Conservation (phyloP, 768 basidiomycete genomes). For the Rhodocollybia butyracea region DNA sequence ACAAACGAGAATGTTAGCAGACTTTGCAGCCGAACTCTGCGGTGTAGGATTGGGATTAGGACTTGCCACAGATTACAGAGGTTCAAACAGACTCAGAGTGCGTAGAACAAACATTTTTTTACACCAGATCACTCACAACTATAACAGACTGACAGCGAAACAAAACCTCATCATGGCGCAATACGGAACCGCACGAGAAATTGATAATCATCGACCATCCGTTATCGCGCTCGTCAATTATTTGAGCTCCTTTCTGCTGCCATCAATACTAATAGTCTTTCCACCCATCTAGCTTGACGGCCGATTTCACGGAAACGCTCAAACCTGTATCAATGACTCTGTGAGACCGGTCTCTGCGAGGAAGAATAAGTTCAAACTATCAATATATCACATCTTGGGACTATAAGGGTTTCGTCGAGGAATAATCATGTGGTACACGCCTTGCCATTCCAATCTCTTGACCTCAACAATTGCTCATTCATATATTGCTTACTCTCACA, state of each 20-base stretch:
- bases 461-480: too few species aligned
- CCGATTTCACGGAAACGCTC: slow-evolving; percentile 44
- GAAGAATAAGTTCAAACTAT: slow-evolving; percentile 37
- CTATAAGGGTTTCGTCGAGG: slow-evolving; percentile 22
- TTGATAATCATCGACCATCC: too few species aligned
- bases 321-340: slow-evolving; percentile 35
- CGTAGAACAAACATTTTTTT: background rate
- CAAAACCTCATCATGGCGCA: too few species aligned
- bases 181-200: slow-evolving; percentile 33
- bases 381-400: slow-evolving; percentile 33
- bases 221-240: slow-evolving; percentile 84
- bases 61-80: background rate
- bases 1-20: background rate
- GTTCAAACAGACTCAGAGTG: slow-evolving; percentile 2
- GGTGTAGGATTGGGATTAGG: background rate
- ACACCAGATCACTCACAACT: too few species aligned
- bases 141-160: too few species aligned
- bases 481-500: slow-evolving; percentile 17
- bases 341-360: slow-evolving; percentile 43
- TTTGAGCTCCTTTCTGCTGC: slow-evolving; percentile 67
- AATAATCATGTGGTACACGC: slow-evolving; percentile 15
- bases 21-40: slow-evolving; percentile 7
- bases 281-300: slow-evolving; percentile 40
- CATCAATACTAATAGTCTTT: slow-evolving; percentile 51
- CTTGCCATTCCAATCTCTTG: too few species aligned